A percentile compares a stretch with the other conserved stretches of the same genome.
Conservation (phyloP, 306 rosid species). For the Prunus persica region DNA sequence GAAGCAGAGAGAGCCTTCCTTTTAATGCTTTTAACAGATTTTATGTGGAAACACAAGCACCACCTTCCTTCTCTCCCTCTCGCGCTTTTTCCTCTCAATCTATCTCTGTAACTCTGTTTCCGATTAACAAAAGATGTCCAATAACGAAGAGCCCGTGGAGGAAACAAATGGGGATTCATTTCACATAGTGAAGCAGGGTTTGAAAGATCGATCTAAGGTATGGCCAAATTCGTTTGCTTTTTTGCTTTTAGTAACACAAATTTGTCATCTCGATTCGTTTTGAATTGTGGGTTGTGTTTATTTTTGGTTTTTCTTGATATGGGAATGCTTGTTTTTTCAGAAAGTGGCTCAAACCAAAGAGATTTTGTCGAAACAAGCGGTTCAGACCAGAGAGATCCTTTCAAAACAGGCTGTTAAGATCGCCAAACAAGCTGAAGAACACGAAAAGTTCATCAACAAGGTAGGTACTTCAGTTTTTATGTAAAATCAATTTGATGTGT, state of each 20-base stretch:
- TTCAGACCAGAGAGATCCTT: conserved; percentile 63
- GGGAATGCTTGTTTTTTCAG: conserved; percentile 42
- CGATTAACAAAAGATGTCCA: conserved; percentile 41
- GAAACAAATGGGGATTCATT: conserved; percentile 44
- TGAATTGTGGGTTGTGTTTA: conserved; percentile 3
- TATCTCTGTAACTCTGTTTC: not conserved
- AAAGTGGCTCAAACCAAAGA: conserved; percentile 61
- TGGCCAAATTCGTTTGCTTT: not conserved
- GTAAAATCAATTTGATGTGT: conserved; percentile 1
- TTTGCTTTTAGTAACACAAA: not conserved
- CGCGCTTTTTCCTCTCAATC: not conserved
- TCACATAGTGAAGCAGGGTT: conserved; percentile 40
- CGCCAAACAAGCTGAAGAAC: conserved; percentile 87
- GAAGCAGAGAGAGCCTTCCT: not conserved
- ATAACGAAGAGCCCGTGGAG: conserved; percentile 45
- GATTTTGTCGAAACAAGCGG: conserved; percentile 74
- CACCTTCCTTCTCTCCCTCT: conserved; percentile 4
- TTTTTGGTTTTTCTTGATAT: conserved; percentile 16
- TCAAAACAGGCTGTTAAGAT: conserved; percentile 79
- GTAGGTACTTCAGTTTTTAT: conserved; percentile 27
- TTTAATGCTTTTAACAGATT: not conserved
- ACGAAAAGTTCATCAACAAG: conserved; percentile 81
- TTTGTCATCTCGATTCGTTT: conserved; percentile 15
- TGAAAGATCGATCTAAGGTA: conserved; percentile 79
- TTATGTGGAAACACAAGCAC: not conserved